Percentiles rank a stretch among this genome's conserved stretches.
These are phyloP conservation scores for Neurospora sublineolata DNA, from an alignment of 495 filamentous ascomycete genomes.

Conservation along the genomic window DNA sequence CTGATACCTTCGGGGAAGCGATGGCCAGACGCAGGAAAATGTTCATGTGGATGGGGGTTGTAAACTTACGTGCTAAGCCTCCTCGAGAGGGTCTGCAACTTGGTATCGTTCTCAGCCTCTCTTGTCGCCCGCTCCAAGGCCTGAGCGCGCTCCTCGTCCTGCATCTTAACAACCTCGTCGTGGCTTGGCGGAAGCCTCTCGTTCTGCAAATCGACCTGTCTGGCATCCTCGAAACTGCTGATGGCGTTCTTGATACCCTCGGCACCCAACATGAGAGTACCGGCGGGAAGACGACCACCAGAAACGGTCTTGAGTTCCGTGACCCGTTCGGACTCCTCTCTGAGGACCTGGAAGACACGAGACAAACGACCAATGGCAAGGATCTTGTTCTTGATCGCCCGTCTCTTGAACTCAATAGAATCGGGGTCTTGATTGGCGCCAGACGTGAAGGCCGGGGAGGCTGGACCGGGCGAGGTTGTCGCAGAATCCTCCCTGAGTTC, in stretches of 20 bases:
- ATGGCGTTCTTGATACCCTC: constrained; percentile 99
- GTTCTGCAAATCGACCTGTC: constrained; percentile 95
- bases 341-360: constrained; percentile 94
- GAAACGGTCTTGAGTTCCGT: constrained; percentile 95
- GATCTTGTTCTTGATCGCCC: constrained; percentile 99
- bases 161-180: constrained; percentile 75
- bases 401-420: constrained; percentile 79
- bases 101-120: constrained; percentile 85
- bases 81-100: constrained; percentile 71
- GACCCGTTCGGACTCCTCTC: constrained; percentile 92
- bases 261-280: constrained; percentile 93
- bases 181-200: constrained; percentile 85
- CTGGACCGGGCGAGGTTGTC: constrained; percentile 47
- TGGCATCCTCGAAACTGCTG: constrained; percentile 90
- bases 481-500: constrained; percentile 71
- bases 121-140: constrained; percentile 72
- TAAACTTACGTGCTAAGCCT: constrained; percentile 87
- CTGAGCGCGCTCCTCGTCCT: constrained; percentile 63
- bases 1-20: not conserved
- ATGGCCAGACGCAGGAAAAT: not conserved
- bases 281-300: constrained; percentile 84
- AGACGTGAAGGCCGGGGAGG: constrained; percentile 53
- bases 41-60: not conserved
- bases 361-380: constrained; percentile 93
- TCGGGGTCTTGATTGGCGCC: constrained; percentile 53